A percentile compares a stretch with the other conserved stretches of the same genome.
These are phyloP conservation scores for Solanum clarkiae DNA, from an alignment of 257 asterid genomes.

Conservation along the genomic window DNA sequence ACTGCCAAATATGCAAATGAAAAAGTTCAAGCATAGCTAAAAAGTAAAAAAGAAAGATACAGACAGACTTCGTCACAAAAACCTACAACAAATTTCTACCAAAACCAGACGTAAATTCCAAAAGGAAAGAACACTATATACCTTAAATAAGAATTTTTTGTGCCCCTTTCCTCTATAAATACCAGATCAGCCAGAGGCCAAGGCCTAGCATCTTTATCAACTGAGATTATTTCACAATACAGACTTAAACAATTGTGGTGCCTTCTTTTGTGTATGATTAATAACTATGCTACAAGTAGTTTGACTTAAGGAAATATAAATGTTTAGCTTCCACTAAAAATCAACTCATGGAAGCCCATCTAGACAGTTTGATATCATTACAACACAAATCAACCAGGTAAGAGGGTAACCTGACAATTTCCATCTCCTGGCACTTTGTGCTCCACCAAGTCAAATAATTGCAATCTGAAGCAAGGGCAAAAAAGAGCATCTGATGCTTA, in stretches of 20 bases:
- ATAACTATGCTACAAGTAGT: not conserved
- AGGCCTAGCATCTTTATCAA: too few species aligned
- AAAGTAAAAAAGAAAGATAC: too few species aligned
- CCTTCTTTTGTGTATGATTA: not conserved
- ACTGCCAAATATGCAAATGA: too few species aligned
- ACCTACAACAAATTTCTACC: too few species aligned
- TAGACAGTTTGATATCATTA: not conserved
- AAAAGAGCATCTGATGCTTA: not conserved
- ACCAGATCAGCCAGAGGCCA: too few species aligned
- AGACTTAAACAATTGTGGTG: not conserved
- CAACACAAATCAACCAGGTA: not conserved
- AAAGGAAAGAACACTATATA: too few species aligned
- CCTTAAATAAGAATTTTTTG: too few species aligned
- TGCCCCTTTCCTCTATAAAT: too few species aligned
- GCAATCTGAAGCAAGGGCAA: conserved; percentile 52
- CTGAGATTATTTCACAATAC: not conserved
- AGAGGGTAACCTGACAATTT: conserved; percentile 74
- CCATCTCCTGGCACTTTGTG: conserved; percentile 96
- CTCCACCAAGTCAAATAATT: conserved; percentile 73
- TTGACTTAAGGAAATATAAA: not conserved
- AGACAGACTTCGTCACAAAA: too few species aligned
- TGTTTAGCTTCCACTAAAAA: not conserved
- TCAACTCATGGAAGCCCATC: not conserved
- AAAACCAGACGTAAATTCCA: too few species aligned
- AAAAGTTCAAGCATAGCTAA: too few species aligned